Base-by-base conservation (phyloP, 805 yeast genomes). In the Metschnikowia matae region DNA sequence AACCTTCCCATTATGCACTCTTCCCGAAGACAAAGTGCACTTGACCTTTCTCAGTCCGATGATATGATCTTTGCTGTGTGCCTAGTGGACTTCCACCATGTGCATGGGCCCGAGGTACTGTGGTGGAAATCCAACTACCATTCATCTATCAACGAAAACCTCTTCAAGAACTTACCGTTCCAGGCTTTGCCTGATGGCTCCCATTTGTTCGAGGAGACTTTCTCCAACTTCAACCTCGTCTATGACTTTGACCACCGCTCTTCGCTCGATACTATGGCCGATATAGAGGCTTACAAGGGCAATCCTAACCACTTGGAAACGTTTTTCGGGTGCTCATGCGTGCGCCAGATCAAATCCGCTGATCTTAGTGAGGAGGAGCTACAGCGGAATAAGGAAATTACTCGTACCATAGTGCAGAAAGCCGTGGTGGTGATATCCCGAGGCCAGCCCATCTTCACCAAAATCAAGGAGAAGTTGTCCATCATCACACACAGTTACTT, bases 131-230 rank as follows among this genome's bases (percentile, higher is more conserved):
- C 84, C 18, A 82, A 79, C 60, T 70, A 71, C 51, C 67, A 68
- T 32, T 58, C 62, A 2, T 69, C 48, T 56, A 56, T 13, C 49
- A 53, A 6, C 47, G 10, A 20, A 1, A 58, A 63, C 34, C 69
- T 86, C 17, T 94, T 97, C 91, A 90, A 94, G 10, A 83, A 85
- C 61, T 68, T 94, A 39, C 95, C 99, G 2, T 94, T 94, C 62
- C 97, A 91, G 64, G 96, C 97, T 1, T 71, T 94, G 20, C 98
- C 99, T 0, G 99, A 94, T 68, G 98, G 98, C 4, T 85, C 95
- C 2, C 99, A 94, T 65, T 77, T 91, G 20, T 92, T 84, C 63
- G 96, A 90, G 63, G 98, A 94, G 66, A 90, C 96, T 0, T 89
- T 91, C 62, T 85, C 96, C 21, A 89, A 89, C 63, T 92, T 92